Base-by-base conservation (phyloP, 2,329 filamentous ascomycete species). In the Fusarium torulosum region DNA sequence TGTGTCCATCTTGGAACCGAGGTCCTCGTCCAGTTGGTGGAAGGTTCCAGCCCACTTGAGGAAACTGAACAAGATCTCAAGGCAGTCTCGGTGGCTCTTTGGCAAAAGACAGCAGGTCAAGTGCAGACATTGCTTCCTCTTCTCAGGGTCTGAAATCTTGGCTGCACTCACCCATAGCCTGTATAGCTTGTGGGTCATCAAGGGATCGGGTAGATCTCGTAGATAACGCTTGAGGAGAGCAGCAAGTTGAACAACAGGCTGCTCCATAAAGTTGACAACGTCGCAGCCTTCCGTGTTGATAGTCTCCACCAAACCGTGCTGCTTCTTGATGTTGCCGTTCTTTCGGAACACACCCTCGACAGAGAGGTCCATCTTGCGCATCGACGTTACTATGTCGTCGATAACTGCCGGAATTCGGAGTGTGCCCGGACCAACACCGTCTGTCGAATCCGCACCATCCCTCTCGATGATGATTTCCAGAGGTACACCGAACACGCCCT, bases 361-460 rank as follows among this genome's bases (percentile, higher is more conserved):
- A 3, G 95, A 98, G 82, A 99, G 94, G 78, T 99, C 96, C 93
- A 99, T 98, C 79, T 95, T 96, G 72, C 94, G 90, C 93, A 99
- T 97, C 14, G 94, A 94, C 6, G 92, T 91, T 37, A 99, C 91
- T 47, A 95, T 90, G 76, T 97, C 95, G 74, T 98, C 95, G n/a
- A 99, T 87, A 52, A 99, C 85, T n/a, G 93, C 92, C 4, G 96
- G 96, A 41, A 99, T 93, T 53, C 93, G 91, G 57, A 99, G 84
- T 15, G 93, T 91, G 19, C 94, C 95, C 13, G 96, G 94, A 1
- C 96, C 96, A 63, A 99, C 93, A 35, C 96, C 96, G 76, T 98
- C 94, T 1, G 94, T 98, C n/a, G 94, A 98, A 75, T 99, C 96
- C 40, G 96, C 95, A 42, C 95, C 95, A 73, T 97, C 95, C 67